Evolutionary conservation across 2,329 filamentous ascomycete species (phyloP).

Genomic region (Trichoderma sp.): DNA sequence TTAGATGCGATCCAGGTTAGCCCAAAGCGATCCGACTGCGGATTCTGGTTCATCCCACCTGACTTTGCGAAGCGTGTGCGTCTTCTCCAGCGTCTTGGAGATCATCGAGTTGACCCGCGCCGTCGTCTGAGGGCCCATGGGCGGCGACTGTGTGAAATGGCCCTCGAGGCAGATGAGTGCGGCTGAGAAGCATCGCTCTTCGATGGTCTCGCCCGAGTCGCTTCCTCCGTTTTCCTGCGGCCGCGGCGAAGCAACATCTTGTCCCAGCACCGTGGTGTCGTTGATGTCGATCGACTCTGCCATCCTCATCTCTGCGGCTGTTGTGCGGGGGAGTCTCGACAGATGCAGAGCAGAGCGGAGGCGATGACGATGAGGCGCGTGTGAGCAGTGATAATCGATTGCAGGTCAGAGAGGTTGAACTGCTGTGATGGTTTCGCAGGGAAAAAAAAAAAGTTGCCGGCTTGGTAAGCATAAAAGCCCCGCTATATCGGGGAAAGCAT

Average conservation of each 20-base stretch:
- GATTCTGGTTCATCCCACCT: conserved; percentile 46
- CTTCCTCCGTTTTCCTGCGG: conserved; percentile 29
- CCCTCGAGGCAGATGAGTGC: conserved; percentile 64
- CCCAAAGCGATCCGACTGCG: not conserved
- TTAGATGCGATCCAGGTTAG: not conserved
- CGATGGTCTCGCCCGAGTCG: conserved; percentile 53
- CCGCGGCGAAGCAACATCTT: conserved; percentile 5
- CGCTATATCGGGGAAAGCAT: conserved; percentile 19
- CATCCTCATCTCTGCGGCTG: conserved; percentile 23
- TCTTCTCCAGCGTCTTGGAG: conserved; percentile 64
- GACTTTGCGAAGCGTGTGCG: conserved; percentile 61
- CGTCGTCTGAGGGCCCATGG: conserved; percentile 60
- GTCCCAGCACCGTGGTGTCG: conserved; percentile 20
- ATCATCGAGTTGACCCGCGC: conserved; percentile 60
- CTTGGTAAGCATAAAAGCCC: conserved; percentile 27
- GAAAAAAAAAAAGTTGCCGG: conserved; percentile 29
- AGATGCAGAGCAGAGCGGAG: too few species aligned
- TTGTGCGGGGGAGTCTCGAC: not conserved
- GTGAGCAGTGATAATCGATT: conserved; percentile 5
- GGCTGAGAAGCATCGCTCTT: conserved; percentile 64
- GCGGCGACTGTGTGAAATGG: conserved; percentile 59
- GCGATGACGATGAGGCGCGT: conserved; percentile 4
- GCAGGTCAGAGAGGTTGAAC: conserved; percentile 16
- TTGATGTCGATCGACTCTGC: conserved; percentile 25
- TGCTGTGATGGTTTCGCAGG: conserved; percentile 28